Evolutionary conservation across 768 basidiomycete genomes (phyloP), one percentile per base, ranked within the genome.

Genomic region (Neoboletus brunneissimus): DNA sequence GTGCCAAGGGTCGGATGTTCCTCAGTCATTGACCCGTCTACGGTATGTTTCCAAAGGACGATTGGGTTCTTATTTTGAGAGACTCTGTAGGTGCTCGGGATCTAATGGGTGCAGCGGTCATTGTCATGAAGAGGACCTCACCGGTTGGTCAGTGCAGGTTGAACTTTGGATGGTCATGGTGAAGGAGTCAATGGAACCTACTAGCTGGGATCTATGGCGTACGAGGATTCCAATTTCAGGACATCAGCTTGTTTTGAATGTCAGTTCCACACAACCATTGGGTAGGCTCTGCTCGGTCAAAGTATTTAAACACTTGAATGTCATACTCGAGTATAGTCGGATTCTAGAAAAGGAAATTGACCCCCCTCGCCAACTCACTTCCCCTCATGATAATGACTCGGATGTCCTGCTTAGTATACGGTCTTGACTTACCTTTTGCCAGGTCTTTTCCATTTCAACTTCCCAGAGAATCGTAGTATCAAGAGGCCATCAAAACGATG

Each of bases 1-100:
- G 81, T 60, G 77, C 77, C 35, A 94, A 89, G 76, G 90, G 91
- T 10, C 81, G 95, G 56, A 83, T 82, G 73, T 89, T 81, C 72
- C 75, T 97, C 59, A 86, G 81, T 52, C 94, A 98, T 74, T 98
- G 76, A 77, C 31, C 3, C 37, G 10, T 27, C 51, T 27, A 42
- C 44, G 46, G 64, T 67, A 60, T 38, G 63, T 62, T 35, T 48
- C 27, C 27, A 8, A 25, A 34, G 7, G n/a, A 32, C 32, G 15
- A 25, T 10, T 31, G 0, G 38, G 38, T 23, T 45, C 23, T 35
- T n/a, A 11, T 44, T 20, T 31, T 55, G 27, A 56, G 11, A 25
- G 15, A 38, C 11, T 35, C 34, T 42, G 12, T 53, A 61, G 58
- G 38, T 20, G 44, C 46, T 42, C 6, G 16, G 5, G 32, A 4